Evolutionary conservation across 768 basidiomycete species (phyloP), one percentile per base, ranked within the genome.

Genomic region (Kwoniella bestiolae): DNA sequence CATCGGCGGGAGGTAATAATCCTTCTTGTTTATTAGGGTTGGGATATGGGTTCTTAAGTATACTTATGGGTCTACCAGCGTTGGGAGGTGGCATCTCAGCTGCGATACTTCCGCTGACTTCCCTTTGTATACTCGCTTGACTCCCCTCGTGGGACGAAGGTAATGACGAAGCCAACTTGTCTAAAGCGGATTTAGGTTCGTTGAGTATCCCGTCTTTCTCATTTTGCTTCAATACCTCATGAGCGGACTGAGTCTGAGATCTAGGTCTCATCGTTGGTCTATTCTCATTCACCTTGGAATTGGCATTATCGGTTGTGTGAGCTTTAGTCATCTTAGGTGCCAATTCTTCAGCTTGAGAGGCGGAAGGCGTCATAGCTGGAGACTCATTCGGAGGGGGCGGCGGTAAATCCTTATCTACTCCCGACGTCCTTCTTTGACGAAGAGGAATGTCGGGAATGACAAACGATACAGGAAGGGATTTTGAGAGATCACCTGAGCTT

Each of bases 131-230:
- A 8, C n/a, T 47, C 31, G 51, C 29, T 31, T 47, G 31, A 18
- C 23, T 49, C 5, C 29, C 53, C 12, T 29, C 21, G 2, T 29
- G 32, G 16, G 62, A n/a, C n/a, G n/a, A 52, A 31, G 62, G 46
- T 11, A 56, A 34, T 3, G 62, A 44, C 23, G 63, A 65, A 3
- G 65, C 32, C 9, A 75, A 60, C 34, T 68, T 67, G 45, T 80
- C 78, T 12, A 80, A 56, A 11, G 76, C 79, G 25, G 71, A 74
- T 52, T 69, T 71, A 9, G 79, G 79, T 57, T 78, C 77, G 8
- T 68, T 45, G 5, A 75, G 31, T 5, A 66, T 28, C 2, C 76
- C 76, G 29, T 76, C 72, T 23, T 61, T 55, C 34, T 66, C 59
- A 32, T 60, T 71, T 31, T 68, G 66, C 29, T 68, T 64, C 16